Conservation (phyloP, 2,329 filamentous ascomycete species). For the Xylariaceae sp. region DNA sequence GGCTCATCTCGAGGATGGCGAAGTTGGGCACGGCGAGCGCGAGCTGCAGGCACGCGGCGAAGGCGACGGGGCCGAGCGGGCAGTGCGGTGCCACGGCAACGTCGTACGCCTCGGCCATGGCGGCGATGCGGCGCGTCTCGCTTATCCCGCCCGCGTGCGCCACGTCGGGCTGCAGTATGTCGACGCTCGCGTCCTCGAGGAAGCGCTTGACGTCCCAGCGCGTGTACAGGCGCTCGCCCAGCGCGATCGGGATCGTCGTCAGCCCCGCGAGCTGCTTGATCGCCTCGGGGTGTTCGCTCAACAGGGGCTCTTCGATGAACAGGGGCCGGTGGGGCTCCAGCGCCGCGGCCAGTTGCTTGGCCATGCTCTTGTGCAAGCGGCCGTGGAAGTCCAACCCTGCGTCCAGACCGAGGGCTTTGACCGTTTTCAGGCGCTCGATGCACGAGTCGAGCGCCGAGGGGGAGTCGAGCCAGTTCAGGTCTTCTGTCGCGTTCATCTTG, state of each 20-base stretch:
- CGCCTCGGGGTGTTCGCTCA: conserved; percentile 62
- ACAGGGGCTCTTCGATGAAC: conserved; percentile 71
- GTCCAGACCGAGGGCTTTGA: conserved; percentile 66
- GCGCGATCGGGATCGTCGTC: conserved; percentile 60
- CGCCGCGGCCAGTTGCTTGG: conserved; percentile 63
- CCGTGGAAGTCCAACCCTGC: conserved; percentile 75
- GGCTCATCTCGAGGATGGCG: conserved; percentile 70
- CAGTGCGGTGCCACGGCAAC: conserved; percentile 70
- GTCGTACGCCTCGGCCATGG: conserved; percentile 69
- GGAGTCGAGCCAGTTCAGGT: conserved; percentile 71
- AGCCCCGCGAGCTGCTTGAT: conserved; percentile 53
- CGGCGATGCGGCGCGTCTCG: conserved; percentile 62
- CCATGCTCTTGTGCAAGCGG: conserved; percentile 73
- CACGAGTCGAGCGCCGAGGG: conserved; percentile 57
- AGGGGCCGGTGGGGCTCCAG: conserved; percentile 64
- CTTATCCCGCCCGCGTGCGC: conserved; percentile 68
- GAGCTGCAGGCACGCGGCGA: conserved; percentile 67
- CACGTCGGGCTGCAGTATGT: conserved; percentile 70
- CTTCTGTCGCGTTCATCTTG: conserved; percentile 78
- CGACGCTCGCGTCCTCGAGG: conserved; percentile 61
- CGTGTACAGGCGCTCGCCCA: conserved; percentile 65
- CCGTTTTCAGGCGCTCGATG: conserved; percentile 61
- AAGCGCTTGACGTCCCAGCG: conserved; percentile 68
- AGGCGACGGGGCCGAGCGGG: conserved; percentile 65
- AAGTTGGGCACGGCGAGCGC: conserved; percentile 58